Evolutionary conservation across 1,284 basidiomycete genomes (phyloP).

Genomic region (Moesziomyces sp.): DNA sequence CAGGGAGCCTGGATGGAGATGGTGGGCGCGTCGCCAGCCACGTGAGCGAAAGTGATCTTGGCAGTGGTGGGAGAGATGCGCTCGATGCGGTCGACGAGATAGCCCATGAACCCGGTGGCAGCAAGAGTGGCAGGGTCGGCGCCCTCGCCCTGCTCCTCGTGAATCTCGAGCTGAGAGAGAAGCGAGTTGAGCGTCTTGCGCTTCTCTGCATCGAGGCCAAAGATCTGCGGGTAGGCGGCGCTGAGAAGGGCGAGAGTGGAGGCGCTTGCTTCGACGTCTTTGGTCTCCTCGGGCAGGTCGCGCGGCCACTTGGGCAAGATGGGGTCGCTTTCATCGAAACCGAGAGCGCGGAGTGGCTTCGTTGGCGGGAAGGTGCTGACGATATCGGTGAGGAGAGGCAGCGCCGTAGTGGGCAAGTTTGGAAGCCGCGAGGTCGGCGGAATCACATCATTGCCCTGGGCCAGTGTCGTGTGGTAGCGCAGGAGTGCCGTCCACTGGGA

Average conservation of each 20-base stretch:
- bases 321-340: conserved; percentile 31
- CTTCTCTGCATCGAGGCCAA: conserved; percentile 53
- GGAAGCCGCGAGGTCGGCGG: conserved; percentile 61
- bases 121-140: conserved; percentile 20
- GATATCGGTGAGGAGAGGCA: conserved; percentile 59
- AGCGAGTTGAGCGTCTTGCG: conserved; percentile 56
- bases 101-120: conserved; percentile 61
- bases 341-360: conserved; percentile 21
- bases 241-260: conserved; percentile 57
- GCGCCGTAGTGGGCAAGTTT: conserved; percentile 59
- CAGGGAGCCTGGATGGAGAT: conserved; percentile 53
- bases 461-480: conserved; percentile 53
- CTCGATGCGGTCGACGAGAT: conserved; percentile 43
- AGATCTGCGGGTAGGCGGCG: conserved; percentile 61
- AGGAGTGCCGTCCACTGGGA: conserved; percentile 54
- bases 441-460: conserved; percentile 55
- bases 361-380: conserved; percentile 56
- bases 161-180: conserved; percentile 53
- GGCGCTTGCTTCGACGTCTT: conserved; percentile 35
- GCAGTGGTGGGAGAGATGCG: conserved; percentile 35
- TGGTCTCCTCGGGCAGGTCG: conserved; percentile 16
- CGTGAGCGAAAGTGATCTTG: conserved; percentile 57
- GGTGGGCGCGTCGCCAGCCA: conserved; percentile 9
- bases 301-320: conserved; percentile 39
- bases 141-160: conserved; percentile 52